These are phyloP conservation scores for Trichosanthes cucumerina DNA, from an alignment of 306 rosid genomes.

Conservation along the genomic window DNA sequence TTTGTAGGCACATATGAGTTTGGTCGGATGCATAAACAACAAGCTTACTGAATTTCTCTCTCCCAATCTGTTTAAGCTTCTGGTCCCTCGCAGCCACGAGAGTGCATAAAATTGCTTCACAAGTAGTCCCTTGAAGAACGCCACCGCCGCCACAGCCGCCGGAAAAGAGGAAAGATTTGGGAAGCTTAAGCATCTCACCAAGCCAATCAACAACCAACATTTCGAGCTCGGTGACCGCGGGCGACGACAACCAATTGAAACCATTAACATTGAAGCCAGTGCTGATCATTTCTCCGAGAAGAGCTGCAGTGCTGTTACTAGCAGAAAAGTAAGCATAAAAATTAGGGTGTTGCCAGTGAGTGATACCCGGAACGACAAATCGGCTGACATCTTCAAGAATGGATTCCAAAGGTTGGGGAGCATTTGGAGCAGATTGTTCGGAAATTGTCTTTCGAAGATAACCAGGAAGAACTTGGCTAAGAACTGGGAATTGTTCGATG, in stretches of 20 bases:
- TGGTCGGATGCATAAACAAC: slow-evolving; percentile 37
- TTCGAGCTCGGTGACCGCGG: slow-evolving; percentile 38
- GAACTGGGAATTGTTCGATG: slow-evolving; percentile 22
- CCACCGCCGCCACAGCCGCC: slow-evolving; percentile 21
- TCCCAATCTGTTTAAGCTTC: slow-evolving; percentile 13
- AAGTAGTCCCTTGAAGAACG: slow-evolving; percentile 28
- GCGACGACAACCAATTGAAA: slow-evolving; percentile 36
- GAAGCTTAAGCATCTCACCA: slow-evolving; percentile 28
- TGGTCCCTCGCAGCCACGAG: slow-evolving; percentile 27
- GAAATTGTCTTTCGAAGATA: slow-evolving; percentile 21
- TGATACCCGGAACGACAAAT: slow-evolving; percentile 25
- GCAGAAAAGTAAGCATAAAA: slow-evolving; percentile 22
- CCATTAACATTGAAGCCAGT: slow-evolving; percentile 26
- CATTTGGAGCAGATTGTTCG: slow-evolving; percentile 10
- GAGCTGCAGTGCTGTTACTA: slow-evolving; percentile 11
- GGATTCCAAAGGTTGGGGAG: slow-evolving; percentile 24
- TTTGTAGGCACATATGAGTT: slow-evolving; percentile 25
- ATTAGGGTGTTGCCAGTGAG: slow-evolving; percentile 34
- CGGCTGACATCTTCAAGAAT: slow-evolving; percentile 25
- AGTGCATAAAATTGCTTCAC: slow-evolving; percentile 33
- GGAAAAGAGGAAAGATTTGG: slow-evolving; percentile 23
- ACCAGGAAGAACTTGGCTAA: slow-evolving; percentile 26
- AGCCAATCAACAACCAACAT: slow-evolving; percentile 34
- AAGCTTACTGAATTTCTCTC: slow-evolving; percentile 9
- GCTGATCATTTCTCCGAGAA: slow-evolving; percentile 30